Conservation (phyloP, 2,329 filamentous ascomycete genomes). For the Neofusicoccum cordaticola region DNA sequence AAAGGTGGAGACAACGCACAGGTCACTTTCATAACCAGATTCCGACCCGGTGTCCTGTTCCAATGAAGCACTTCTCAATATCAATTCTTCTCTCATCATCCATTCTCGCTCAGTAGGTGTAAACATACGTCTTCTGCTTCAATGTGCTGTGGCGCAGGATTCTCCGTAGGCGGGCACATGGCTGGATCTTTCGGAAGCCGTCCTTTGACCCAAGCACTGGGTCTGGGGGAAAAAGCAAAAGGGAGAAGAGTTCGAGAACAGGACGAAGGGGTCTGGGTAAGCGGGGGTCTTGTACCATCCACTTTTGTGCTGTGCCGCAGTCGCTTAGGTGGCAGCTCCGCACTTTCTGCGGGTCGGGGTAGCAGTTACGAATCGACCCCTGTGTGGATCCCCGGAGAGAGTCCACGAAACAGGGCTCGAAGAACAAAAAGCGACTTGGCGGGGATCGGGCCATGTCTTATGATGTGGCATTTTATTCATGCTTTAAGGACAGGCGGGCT, state of each 20-base stretch:
- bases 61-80: neutral
- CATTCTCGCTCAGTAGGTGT: too few species aligned
- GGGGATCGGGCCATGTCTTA: too few species aligned
- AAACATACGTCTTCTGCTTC: neutral
- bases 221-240: neutral
- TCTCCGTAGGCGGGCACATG: neutral
- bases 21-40: neutral
- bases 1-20: conserved; percentile 3
- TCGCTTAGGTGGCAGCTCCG: neutral
- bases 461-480: too few species aligned
- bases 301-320: neutral
- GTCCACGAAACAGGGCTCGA: neutral
- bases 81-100: neutral
- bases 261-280: neutral
- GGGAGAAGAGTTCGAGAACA: neutral
- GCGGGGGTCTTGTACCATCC: neutral
- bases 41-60: neutral
- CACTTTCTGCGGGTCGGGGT: neutral
- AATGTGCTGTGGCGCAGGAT: neutral
- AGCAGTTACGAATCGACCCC: neutral
- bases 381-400: neutral
- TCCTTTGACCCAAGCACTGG: too few species aligned
- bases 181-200: neutral
- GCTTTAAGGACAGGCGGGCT: too few species aligned
- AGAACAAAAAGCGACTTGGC: neutral